A percentile compares a stretch with the other conserved stretches of the same genome.
Evolutionary conservation across 148 eudicot genomes (phyloP).

Genomic region (Beta vulgaris): DNA sequence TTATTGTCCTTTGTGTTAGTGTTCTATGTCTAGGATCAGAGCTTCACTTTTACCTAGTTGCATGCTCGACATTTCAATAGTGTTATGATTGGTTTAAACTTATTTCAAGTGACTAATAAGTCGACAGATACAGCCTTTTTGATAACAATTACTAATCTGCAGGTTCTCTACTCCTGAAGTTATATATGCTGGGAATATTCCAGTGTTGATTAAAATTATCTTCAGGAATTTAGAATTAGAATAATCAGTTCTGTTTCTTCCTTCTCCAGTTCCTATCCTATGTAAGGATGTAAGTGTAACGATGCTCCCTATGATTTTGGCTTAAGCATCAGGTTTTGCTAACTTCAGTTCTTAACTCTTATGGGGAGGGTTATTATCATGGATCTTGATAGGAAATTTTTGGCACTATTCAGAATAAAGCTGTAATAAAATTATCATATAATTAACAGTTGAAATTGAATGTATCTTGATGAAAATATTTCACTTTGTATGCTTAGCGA

Average conservation of each 20-base stretch:
- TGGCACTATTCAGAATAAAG: too few species aligned
- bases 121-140: not conserved
- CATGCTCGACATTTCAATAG: not conserved
- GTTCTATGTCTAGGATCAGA: not conserved
- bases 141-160: not conserved
- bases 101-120: not conserved
- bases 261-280: not conserved
- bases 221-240: not conserved
- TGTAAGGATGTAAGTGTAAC: not conserved
- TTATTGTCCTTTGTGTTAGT: not conserved
- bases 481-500: too few species aligned
- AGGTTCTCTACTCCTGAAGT: not conserved
- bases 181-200: not conserved
- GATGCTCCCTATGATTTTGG: not conserved
- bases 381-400: not conserved
- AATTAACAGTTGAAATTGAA: too few species aligned
- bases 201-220: not conserved
- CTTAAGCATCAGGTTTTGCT: not conserved
- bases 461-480: too few species aligned
- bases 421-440: too few species aligned
- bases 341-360: not conserved
- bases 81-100: not conserved
- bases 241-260: not conserved
- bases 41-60: not conserved
- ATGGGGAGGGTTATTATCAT: not conserved